Conservation (phyloP, 208 protist species). For the Crithidia expoeki region DNA sequence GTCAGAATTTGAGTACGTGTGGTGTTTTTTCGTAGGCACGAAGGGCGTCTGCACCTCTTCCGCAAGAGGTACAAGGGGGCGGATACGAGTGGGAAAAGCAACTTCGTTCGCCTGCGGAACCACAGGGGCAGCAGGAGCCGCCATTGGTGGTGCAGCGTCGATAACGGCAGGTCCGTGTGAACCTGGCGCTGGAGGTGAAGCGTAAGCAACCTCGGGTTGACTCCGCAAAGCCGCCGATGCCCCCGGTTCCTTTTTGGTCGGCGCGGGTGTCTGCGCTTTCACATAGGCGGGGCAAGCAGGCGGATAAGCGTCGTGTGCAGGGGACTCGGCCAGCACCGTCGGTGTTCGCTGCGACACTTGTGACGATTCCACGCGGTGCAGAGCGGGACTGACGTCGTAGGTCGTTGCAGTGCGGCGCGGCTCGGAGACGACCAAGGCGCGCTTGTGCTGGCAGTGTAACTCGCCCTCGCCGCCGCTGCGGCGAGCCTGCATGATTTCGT, state of each 20-base stretch:
- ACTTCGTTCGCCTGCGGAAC: background rate
- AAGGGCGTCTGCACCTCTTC: background rate
- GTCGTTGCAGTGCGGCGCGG: conserved; percentile 1
- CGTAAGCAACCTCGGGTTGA: no score
- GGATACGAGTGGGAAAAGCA: no score
- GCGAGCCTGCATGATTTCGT: conserved; percentile 1
- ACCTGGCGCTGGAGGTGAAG: no score
- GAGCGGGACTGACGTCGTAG: conserved; percentile 6
- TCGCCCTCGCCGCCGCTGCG: background rate
- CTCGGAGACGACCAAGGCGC: background rate
- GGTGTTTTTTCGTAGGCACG: background rate
- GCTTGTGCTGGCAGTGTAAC: background rate
- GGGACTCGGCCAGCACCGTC: conserved; percentile 8
- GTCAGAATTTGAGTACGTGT: conserved; percentile 14
- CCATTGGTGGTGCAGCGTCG: background rate
- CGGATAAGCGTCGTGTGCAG: background rate
- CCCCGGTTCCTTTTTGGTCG: no score
- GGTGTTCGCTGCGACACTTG: background rate
- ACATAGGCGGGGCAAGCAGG: no score
- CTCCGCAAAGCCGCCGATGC: no score
- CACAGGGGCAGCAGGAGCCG: background rate
- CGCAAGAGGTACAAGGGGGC: background rate
- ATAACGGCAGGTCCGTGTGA: background rate
- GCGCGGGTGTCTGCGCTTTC: no score
- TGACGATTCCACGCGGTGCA: background rate